Base-by-base conservation (phyloP, 139 green algal genomes). In the Edaphochlamys debaryana region DNA sequence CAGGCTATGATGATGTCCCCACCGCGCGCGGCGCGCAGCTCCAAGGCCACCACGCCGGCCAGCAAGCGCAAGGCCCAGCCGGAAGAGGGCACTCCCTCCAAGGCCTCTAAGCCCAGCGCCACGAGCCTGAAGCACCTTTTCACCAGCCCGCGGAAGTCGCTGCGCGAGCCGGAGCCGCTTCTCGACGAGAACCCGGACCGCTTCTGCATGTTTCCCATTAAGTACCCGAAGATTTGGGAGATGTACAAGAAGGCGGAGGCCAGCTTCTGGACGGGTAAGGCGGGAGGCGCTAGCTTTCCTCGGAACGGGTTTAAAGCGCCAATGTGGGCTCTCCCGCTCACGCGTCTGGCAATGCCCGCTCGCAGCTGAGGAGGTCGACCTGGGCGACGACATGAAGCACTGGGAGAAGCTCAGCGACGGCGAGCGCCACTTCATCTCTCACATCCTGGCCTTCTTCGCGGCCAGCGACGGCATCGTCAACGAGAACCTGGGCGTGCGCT, bases 361-460 rank as follows among this genome's bases (percentile, higher is more conserved):
- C 60, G 63, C 78, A 84, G 91, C 95, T 64, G 90, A 93, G 64
- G 90, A 93, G 63, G 90, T 93, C 2, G 98, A 99, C 88, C 93
- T 99, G 36, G 93, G 94, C 63, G 87, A 92, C 32, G 98, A 99
- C 89, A 38, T 93, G 50, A 87, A 93, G 37, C 91, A 99, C 90
- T 99, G 98, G 98, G 90, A 96, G 56, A 88, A 79, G n/a, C 91
- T 99, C 0, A 95, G 88, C 72, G 92, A 94, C 50, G 89, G 96
- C 85, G 97, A 99, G 90, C 86, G 86, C 66, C 93, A 98, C 87
- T 99, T 99, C 87, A 94, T 99, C 67, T 97, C 93, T 68, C 94
- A 98, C 73, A 88, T 99, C 23, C 92, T 99, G 4, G 97, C 97
- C 19, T 99, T 99, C 88, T 99, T 99, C 79, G 98, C 98, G 0